Percentiles rank a stretch among this genome's conserved stretches.
Conservation (phyloP, 2,329 filamentous ascomycete genomes). For the Aureobasidium sp. region DNA sequence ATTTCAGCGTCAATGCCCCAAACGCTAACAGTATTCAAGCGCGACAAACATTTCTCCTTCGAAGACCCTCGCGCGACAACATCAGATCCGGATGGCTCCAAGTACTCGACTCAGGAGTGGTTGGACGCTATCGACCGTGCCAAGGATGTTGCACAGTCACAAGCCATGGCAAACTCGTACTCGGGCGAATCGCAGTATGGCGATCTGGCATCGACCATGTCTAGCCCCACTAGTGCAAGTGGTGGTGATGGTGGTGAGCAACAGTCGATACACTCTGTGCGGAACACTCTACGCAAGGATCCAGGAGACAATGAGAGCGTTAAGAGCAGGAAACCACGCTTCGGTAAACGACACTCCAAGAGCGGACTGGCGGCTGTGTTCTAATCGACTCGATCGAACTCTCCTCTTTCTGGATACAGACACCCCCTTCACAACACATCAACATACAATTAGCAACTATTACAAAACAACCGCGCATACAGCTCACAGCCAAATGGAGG, state of each 20-base stretch:
- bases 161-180: slow-evolving; percentile 56
- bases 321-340: slow-evolving; percentile 51
- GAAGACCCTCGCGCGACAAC: slow-evolving; percentile 77
- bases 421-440: not conserved
- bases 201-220: slow-evolving; percentile 47
- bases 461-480: not conserved
- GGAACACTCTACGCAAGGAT: slow-evolving; percentile 35
- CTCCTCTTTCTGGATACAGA: not conserved
- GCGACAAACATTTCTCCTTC: slow-evolving; percentile 83
- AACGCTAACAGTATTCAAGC: slow-evolving; percentile 41
- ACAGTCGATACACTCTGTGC: slow-evolving; percentile 28
- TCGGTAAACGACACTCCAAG: slow-evolving; percentile 89
- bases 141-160: slow-evolving; percentile 71
- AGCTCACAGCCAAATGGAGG: not conserved
- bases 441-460: slow-evolving; percentile 2
- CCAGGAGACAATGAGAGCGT: slow-evolving; percentile 39
- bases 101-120: slow-evolving; percentile 78
- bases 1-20: slow-evolving; percentile 3
- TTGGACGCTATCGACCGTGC: slow-evolving; percentile 80
- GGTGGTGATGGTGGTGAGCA: slow-evolving; percentile 43
- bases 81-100: slow-evolving; percentile 53
- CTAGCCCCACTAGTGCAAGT: slow-evolving; percentile 66
- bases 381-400: slow-evolving; percentile 27
- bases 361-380: slow-evolving; percentile 89
- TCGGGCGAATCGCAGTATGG: slow-evolving; percentile 42